Evolutionary conservation across 805 yeast species (phyloP).

Genomic region (Kuraishia piskuri): DNA sequence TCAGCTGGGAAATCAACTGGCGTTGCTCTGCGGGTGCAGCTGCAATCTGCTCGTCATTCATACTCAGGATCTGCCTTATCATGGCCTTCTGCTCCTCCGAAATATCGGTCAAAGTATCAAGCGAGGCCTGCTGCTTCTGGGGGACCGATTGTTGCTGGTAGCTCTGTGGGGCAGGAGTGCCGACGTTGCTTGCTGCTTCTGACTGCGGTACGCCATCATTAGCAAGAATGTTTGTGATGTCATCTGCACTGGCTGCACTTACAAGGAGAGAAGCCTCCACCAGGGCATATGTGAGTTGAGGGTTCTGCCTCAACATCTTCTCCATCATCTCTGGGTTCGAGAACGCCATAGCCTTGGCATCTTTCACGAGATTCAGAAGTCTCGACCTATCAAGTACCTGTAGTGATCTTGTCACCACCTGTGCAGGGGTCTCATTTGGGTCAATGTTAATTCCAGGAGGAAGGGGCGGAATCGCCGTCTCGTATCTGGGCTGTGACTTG

Average conservation of each 20-base stretch:
- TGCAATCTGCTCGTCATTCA: constrained; percentile 42
- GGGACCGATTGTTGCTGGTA: not conserved
- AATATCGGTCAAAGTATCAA: constrained; percentile 5
- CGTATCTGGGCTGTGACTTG: constrained; percentile 8
- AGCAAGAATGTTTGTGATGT: constrained; percentile 14
- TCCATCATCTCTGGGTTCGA: constrained; percentile 51
- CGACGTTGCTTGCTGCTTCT: constrained; percentile 11
- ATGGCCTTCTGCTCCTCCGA: constrained; percentile 33
- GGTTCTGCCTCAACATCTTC: constrained; percentile 55
- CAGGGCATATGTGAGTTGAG: constrained; percentile 76
- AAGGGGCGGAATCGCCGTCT: constrained; percentile 34
- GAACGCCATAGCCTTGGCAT: constrained; percentile 49
- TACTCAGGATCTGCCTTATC: constrained; percentile 41
- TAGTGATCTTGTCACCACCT: constrained; percentile 38
- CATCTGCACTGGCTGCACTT: constrained; percentile 18
- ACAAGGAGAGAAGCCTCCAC: constrained; percentile 58
- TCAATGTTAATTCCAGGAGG: constrained; percentile 44
- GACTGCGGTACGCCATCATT: constrained; percentile 5
- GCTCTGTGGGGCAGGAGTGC: constrained; percentile 7
- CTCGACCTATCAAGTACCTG: constrained; percentile 37
- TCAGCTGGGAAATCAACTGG: constrained; percentile 19
- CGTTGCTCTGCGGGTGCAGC: constrained; percentile 44
- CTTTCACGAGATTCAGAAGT: constrained; percentile 40
- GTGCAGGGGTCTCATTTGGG: constrained; percentile 24
- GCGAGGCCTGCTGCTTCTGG: constrained; percentile 1